phyloP scores from a whole-genome alignment of 768 basidiomycete genomes.

The Gloeostereum incarnatum region DNA sequence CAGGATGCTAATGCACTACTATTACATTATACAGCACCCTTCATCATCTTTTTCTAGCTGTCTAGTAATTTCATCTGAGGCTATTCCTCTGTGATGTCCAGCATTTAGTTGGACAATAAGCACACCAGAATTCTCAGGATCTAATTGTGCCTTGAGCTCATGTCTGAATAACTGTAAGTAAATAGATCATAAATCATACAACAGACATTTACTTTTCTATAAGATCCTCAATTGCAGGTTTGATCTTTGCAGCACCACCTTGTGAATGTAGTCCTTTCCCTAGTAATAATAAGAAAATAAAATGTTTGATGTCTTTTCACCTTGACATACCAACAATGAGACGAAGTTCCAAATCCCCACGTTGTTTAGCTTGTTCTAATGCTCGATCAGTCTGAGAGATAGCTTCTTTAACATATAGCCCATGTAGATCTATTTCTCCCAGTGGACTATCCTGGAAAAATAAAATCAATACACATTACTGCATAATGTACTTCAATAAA shows the following conservation, averaged over 20 bases:
- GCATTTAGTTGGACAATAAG: slow-evolving; percentile 64
- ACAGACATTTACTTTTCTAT: slow-evolving; percentile 57
- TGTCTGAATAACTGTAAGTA: slow-evolving; percentile 39
- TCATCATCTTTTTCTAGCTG: slow-evolving; percentile 43
- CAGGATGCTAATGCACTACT: too few species aligned
- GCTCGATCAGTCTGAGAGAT: slow-evolving; percentile 64
- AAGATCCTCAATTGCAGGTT: slow-evolving; percentile 83
- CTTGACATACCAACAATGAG: slow-evolving; percentile 73
- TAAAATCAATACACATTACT: neutral
- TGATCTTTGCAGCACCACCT: slow-evolving; percentile 73
- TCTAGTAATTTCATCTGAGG: slow-evolving; percentile 47
- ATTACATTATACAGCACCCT: slow-evolving; percentile 64
- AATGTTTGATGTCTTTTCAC: neutral
- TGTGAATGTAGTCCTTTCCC: slow-evolving; percentile 85
- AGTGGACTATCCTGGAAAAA: slow-evolving; percentile 45
- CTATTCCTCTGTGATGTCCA: slow-evolving; percentile 31
- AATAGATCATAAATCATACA: neutral
- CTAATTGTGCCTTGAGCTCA: slow-evolving; percentile 60
- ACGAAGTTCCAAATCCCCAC: slow-evolving; percentile 55
- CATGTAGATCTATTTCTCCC: slow-evolving; percentile 84
- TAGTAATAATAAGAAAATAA: slow-evolving; percentile 16
- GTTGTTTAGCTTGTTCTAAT: slow-evolving; percentile 53
- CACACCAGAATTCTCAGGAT: slow-evolving; percentile 78
- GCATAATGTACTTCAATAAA: neutral
- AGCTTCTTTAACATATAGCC: slow-evolving; percentile 90